phyloP scores from a whole-genome alignment of 164 flowering plant genomes.

The Macadamia integrifolia region DNA sequence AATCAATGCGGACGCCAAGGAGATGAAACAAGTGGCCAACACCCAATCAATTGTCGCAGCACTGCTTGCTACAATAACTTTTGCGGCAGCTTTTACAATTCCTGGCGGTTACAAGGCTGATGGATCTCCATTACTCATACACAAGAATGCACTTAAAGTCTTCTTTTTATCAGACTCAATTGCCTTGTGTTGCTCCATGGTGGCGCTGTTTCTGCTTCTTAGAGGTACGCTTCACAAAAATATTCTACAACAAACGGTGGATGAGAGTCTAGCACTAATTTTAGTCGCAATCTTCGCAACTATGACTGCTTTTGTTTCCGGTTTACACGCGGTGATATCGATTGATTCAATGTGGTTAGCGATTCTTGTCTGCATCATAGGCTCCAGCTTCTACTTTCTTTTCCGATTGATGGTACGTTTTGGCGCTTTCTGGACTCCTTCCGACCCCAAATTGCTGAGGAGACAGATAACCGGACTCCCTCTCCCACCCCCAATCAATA shows the following conservation, averaged over 20 bases:
- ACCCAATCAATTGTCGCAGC: slow-evolving; percentile 7
- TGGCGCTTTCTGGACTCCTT: too few species aligned
- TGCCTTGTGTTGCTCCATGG: slow-evolving; percentile 7
- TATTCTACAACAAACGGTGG: neutral
- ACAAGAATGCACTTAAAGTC: neutral
- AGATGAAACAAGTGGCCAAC: neutral
- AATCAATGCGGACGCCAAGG: too few species aligned
- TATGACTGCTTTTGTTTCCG: neutral
- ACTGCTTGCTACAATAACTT: slow-evolving; percentile 5
- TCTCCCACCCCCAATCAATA: too few species aligned
- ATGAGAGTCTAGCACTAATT: neutral
- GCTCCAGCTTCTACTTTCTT: neutral
- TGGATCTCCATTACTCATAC: neutral
- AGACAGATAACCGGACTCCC: too few species aligned
- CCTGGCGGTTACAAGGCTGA: slow-evolving; percentile 1
- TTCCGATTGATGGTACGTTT: too few species aligned
- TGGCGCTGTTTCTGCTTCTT: neutral
- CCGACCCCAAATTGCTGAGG: too few species aligned
- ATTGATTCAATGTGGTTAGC: too few species aligned
- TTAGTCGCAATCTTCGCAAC: neutral
- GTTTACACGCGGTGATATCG: neutral
- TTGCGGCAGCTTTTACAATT: slow-evolving; percentile 4
- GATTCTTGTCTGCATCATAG: neutral
- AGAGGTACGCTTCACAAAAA: neutral
- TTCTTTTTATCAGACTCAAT: slow-evolving; percentile 3